Evolutionary conservation across 192 early-diverging fungal genomes (phyloP), one percentile per base, ranked within the genome.

Genomic region (Linnemannia exigua): DNA sequence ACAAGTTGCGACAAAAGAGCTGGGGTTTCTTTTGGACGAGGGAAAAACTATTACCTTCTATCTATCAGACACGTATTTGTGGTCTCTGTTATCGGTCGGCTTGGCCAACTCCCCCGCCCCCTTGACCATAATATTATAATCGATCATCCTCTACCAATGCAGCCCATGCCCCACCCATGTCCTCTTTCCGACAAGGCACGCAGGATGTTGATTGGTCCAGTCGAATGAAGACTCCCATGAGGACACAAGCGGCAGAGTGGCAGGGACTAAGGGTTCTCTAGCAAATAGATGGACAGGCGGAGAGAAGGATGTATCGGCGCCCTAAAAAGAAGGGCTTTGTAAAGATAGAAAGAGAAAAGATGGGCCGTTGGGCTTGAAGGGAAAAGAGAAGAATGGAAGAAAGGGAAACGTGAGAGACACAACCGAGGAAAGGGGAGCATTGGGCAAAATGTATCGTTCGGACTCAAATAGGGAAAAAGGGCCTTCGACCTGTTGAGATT

Each of bases 261-360:
- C 50, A 73, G 9, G 48, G 75, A 31, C 87, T 80, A 41, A 96
- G 86, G 58, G 28, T 63, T 63, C 58, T 63, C 2, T 31, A 31
- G 14, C 58, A 20, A 94, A 58, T 83, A 94, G 41, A 95, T 94
- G 5, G 92, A 72, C 17, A 89, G 25, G 58, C 58, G 58, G 58
- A 63, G 58, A 63, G 58, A 63, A 63, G 22, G 22, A 33, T n/a
- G 28, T 63, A 63, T 63, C 58, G 58, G 58, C 41, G 95, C 1
- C 89, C 93, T 20, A 89, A 81, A 33, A 85, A 87, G 63, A 90
- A 69, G 35, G 85, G 75, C 52, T 63, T 20, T 58, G 58, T 63
- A 63, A 63, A 25, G 25, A 28, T 61, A 61, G 54, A 28, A 61
- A 25, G 25, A 28, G 54, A 11, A 61, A n/a, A n/a, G 15, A 28